These are phyloP conservation scores for Serendipita vermifera DNA, from an alignment of 768 basidiomycete genomes.

Conservation along the genomic window DNA sequence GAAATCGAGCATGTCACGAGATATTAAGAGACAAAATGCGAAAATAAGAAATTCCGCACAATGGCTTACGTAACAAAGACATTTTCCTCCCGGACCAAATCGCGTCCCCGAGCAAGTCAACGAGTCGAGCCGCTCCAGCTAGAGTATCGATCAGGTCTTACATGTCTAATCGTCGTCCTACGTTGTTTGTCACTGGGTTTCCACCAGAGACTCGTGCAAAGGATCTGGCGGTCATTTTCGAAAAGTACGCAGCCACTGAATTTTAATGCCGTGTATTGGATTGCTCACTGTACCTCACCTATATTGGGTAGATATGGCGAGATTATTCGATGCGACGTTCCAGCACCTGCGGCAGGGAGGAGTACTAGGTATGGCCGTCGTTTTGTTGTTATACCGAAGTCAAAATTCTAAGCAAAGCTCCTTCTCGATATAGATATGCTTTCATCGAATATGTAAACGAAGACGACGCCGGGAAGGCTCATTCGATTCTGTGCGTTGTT, in stretches of 20 bases:
- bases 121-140: no score
- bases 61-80: no score
- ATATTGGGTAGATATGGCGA: conserved; percentile 49
- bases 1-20: no score
- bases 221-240: conserved; percentile 77
- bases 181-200: conserved; percentile 79
- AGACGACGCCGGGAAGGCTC: conserved; percentile 1
- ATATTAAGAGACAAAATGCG: no score
- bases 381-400: no score
- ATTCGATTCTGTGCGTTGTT: not conserved
- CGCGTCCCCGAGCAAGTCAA: no score
- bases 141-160: no score
- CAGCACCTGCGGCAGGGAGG: conserved; percentile 38
- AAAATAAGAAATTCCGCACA: no score
- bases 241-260: conserved; percentile 38
- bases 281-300: conserved; percentile 9
- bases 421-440: not conserved
- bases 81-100: no score
- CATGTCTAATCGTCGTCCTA: conserved; percentile 38
- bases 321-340: conserved; percentile 79
- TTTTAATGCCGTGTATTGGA: conserved; percentile 3
- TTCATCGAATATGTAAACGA: conserved; percentile 7
- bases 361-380: not conserved
- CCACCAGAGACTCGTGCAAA: conserved; percentile 70
- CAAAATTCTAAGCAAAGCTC: not conserved